Evolutionary conservation across 345 rosid species (phyloP).

Genomic region (Iberis pinnata): DNA sequence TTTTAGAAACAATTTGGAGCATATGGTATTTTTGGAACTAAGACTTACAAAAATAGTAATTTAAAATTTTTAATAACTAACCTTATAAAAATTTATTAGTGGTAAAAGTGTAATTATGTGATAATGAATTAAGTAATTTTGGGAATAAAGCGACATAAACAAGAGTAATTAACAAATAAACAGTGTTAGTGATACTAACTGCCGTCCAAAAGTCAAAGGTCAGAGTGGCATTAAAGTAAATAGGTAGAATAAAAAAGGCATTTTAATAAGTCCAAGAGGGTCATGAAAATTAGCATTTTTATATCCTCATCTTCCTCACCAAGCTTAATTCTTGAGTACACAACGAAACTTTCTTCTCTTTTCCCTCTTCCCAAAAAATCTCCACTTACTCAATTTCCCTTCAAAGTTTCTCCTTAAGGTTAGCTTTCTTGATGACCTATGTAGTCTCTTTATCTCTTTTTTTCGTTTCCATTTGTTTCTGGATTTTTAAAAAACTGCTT

Average conservation of each 20-base stretch:
- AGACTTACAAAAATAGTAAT: too few species aligned
- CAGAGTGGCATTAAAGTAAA: slow-evolving; percentile 23
- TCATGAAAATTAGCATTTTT: slow-evolving; percentile 28
- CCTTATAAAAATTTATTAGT: too few species aligned
- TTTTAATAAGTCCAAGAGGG: not conserved
- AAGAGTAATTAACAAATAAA: not conserved
- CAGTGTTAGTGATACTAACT: not conserved
- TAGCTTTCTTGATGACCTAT: slow-evolving; percentile 18
- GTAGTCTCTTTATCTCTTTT: not conserved
- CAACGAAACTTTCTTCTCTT: slow-evolving; percentile 12
- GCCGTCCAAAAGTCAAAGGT: not conserved
- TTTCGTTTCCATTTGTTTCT: slow-evolving; percentile 4
- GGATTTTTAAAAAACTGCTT: not conserved
- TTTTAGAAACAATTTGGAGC: too few species aligned
- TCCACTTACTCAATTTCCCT: not conserved
- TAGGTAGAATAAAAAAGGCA: not conserved
- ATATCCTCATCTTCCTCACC: slow-evolving; percentile 20
- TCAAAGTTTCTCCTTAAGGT: slow-evolving; percentile 19
- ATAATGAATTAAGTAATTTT: not conserved
- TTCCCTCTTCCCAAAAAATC: not conserved
- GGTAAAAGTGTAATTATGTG: not conserved
- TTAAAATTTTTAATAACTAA: too few species aligned
- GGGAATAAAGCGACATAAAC: not conserved
- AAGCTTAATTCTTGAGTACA: slow-evolving; percentile 19
- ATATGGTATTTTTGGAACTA: too few species aligned